Conservation (phyloP, 73 alveolate genomes). For the Urostyla sp. region DNA sequence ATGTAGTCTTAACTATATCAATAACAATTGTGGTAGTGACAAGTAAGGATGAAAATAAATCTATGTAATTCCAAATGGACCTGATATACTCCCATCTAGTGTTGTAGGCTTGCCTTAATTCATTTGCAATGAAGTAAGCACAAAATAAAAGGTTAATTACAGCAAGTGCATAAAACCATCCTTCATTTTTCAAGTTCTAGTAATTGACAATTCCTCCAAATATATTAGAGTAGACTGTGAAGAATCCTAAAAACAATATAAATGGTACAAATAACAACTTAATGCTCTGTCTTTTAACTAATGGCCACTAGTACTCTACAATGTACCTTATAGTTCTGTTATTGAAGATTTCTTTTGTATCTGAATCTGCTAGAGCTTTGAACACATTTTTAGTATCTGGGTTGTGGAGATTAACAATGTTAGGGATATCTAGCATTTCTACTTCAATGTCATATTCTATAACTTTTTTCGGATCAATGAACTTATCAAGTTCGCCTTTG, state of each 20-base stretch:
- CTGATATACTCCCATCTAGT: background rate
- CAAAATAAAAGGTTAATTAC: background rate
- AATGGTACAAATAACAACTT: conserved; percentile 21
- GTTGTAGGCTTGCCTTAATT: background rate
- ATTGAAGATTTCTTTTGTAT: conserved; percentile 1
- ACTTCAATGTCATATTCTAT: background rate
- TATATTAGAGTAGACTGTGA: conserved; percentile 21
- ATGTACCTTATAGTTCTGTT: background rate
- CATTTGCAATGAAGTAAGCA: conserved; percentile 25
- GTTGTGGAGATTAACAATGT: background rate
- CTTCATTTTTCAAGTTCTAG: background rate
- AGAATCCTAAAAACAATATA: conserved; percentile 7
- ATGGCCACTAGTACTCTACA: conserved; percentile 35
- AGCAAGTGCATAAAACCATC: background rate
- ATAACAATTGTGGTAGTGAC: background rate
- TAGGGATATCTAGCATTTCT: conserved; percentile 10
- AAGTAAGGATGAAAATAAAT: conserved; percentile 21
- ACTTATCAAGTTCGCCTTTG: background rate
- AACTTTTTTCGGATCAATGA: background rate
- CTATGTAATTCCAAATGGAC: conserved; percentile 23
- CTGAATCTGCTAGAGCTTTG: background rate
- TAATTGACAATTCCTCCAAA: background rate
- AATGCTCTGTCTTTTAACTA: background rate
- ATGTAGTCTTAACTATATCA: background rate
- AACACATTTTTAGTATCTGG: background rate